These are phyloP conservation scores for Escovopsis weberi DNA, from an alignment of 2,329 filamentous ascomycete species.

Conservation along the genomic window DNA sequence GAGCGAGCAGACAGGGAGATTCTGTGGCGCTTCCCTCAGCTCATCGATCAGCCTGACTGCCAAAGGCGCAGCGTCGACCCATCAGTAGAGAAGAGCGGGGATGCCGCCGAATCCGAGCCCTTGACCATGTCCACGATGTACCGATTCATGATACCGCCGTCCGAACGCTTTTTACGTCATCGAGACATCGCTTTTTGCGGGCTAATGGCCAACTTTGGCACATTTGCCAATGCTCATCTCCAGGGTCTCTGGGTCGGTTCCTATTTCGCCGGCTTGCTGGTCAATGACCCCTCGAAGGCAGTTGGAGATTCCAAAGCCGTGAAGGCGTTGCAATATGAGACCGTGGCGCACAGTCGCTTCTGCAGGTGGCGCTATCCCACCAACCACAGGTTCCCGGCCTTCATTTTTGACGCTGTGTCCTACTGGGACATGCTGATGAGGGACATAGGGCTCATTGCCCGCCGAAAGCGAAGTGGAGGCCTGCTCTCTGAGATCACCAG, in stretches of 20 bases:
- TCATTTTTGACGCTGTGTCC: conserved; percentile 62
- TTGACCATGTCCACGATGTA: conserved; percentile 28
- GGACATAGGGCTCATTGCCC: conserved; percentile 47
- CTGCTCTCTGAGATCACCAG: conserved; percentile 35
- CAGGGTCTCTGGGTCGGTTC: conserved; percentile 50
- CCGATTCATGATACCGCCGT: conserved; percentile 29
- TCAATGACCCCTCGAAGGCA: conserved; percentile 9
- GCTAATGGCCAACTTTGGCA: conserved; percentile 25
- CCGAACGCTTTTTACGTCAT: conserved; percentile 17
- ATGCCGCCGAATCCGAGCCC: conserved; percentile 13
- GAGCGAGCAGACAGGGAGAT: conserved; percentile 37
- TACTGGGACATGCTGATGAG: conserved; percentile 55
- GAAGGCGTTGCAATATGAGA: conserved; percentile 32
- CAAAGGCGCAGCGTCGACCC: conserved; percentile 19
- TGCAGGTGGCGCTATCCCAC: conserved; percentile 54
- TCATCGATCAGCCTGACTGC: conserved; percentile 33
- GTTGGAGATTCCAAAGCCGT: conserved; percentile 18
- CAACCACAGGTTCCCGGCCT: conserved; percentile 48
- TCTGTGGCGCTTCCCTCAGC: conserved; percentile 34
- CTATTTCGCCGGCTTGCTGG: conserved; percentile 33
- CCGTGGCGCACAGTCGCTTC: conserved; percentile 52
- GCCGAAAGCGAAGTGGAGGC: conserved; percentile 35
- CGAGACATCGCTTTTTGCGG: conserved; percentile 32
- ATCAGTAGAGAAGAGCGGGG: conserved; percentile 8
- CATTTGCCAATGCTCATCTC: conserved; percentile 23